A percentile compares a stretch with the other conserved stretches of the same genome.
Conservation (phyloP, 179 eudicot genomes). For the Beta corolliflora region DNA sequence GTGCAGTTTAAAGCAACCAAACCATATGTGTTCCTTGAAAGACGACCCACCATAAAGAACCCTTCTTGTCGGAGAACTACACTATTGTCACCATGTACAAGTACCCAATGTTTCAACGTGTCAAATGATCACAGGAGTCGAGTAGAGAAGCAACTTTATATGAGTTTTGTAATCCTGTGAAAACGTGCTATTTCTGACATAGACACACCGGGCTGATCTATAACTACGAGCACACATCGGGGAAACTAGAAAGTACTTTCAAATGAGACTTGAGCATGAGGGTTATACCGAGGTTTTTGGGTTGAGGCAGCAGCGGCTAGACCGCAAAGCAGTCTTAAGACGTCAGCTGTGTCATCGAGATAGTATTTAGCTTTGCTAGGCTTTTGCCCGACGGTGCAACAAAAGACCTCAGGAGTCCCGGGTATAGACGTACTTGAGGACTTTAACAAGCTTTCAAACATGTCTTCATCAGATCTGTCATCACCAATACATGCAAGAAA, state of each 20-base stretch:
- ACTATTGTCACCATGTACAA: conserved; percentile 34
- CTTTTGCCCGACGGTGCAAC: conserved; percentile 88
- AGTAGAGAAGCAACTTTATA: background rate
- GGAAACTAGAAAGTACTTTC: conserved; percentile 45
- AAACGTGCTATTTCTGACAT: background rate
- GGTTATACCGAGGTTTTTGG: conserved; percentile 54
- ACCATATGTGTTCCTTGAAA: background rate
- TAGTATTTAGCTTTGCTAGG: conserved; percentile 91
- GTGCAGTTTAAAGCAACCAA: conserved; percentile 13
- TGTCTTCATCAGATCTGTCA: conserved; percentile 89
- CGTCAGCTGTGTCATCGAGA: conserved; percentile 75
- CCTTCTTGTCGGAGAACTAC: conserved; percentile 23
- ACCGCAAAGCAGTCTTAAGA: conserved; percentile 55
- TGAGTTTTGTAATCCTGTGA: background rate
- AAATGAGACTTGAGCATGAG: conserved; percentile 64
- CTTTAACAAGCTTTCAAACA: conserved; percentile 71
- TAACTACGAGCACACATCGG: background rate
- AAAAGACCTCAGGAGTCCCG: conserved; percentile 56
- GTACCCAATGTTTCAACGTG: conserved; percentile 14
- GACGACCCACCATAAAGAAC: conserved; percentile 9
- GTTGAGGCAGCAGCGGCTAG: conserved; percentile 59
- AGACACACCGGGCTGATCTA: conserved; percentile 16
- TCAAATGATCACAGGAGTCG: background rate
- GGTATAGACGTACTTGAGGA: conserved; percentile 39
- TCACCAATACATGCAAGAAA: conserved; percentile 87